These are phyloP conservation scores for Crithidia thermophila DNA, from an alignment of 208 protist species.

Conservation along the genomic window DNA sequence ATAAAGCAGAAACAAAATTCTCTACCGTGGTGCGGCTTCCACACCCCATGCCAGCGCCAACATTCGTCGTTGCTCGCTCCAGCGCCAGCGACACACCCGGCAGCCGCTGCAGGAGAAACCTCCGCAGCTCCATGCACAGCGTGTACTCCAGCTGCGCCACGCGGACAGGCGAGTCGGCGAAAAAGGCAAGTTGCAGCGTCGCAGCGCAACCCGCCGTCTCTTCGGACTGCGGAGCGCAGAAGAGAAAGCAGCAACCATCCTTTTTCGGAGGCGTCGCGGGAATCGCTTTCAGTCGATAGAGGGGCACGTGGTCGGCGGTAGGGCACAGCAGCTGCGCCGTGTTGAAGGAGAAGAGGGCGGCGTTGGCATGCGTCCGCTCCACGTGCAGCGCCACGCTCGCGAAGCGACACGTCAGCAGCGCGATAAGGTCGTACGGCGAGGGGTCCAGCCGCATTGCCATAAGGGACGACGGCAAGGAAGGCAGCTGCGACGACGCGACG, in stretches of 20 bases:
- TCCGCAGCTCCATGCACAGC: slow-evolving; percentile 12
- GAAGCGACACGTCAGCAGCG: slow-evolving; percentile 22
- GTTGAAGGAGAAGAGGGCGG: slow-evolving; percentile 9
- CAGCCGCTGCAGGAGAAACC: slow-evolving; percentile 16
- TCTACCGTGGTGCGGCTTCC: not conserved
- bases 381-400: slow-evolving; percentile 12
- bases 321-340: not conserved
- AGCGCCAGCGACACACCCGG: slow-evolving; percentile 12
- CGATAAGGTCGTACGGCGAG: slow-evolving; percentile 11
- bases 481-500: slow-evolving; percentile 5
- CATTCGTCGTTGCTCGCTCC: not conserved
- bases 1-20: not conserved
- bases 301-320: not conserved
- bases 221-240: slow-evolving; percentile 1
- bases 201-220: not conserved
- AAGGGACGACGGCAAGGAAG: no score
- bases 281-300: not conserved
- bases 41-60: not conserved
- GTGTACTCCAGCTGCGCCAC: not conserved
- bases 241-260: slow-evolving; percentile 15
- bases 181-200: slow-evolving; percentile 12
- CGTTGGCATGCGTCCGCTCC: slow-evolving; percentile 5
- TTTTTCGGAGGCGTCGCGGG: not conserved
- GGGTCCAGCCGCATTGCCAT: slow-evolving; percentile 10
- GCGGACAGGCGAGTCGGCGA: not conserved